Base-by-base conservation (phyloP, 169 alveolate species). In the Neospora caninum region DNA sequence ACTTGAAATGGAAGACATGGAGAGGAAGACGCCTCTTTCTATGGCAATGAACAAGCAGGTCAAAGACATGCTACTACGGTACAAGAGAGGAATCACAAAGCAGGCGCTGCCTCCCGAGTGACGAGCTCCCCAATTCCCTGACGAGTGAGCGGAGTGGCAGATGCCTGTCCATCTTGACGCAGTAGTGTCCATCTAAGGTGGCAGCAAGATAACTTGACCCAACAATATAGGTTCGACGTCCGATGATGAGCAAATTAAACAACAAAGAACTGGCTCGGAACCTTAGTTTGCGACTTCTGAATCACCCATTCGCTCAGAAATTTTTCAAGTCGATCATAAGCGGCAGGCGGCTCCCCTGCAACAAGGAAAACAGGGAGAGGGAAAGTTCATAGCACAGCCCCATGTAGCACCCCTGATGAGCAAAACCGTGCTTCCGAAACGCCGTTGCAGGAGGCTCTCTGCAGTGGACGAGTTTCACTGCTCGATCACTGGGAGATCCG, bases 311-410 rank as follows among this genome's bases (percentile, higher is more conserved):
- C 93, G 67, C 98, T 97, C 95, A 97, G 49, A 91, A 98, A 97
- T 80, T 95, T 97, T 45, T 95, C 97, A 80, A 98, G 95, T 53
- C 96, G 93, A 53, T 97, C 97, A 13, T 97, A 88, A 42, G 98
- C 86, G n/a, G 99, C 97, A 1, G 99, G 99, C 0, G 97, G 98
- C 80, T 97, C 98, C 34, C 98, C 98, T 93, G 96, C 41, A 41
- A 87, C 70, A 88, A 78, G 82, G 54, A 86, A 54, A 49, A 73
- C n/a, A 27, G n/a, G 83, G 39, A 54, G 54, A 41, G 41, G 42
- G 29, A n/a, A 92, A 38, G 22, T 7, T 16, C 29, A 31, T n/a
- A 70, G 22, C n/a, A 36, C 25, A n/a, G 29, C 70, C 13, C 45
- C 16, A 20, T 7, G 53, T n/a, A n/a, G 70, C 53, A 36, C 13